phyloP scores from a whole-genome alignment of 1,139 yeast species.

The Ogataea hybrid region DNA sequence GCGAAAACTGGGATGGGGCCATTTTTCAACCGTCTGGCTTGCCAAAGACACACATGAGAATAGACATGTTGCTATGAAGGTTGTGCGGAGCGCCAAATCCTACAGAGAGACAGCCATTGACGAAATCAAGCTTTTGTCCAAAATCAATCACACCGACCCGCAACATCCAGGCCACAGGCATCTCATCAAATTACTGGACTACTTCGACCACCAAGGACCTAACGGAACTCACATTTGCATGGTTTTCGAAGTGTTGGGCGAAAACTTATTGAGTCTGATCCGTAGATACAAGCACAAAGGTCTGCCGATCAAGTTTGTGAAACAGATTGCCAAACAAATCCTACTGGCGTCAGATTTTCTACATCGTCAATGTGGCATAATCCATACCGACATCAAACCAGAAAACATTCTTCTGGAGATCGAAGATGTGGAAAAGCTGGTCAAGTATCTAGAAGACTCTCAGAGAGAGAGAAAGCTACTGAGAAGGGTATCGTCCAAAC shows the following conservation, averaged over 20 bases:
- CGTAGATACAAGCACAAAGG: constrained; percentile 68
- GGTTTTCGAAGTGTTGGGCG: constrained; percentile 90
- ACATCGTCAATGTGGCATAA: constrained; percentile 84
- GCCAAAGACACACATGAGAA: constrained; percentile 58
- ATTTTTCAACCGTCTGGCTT: constrained; percentile 86
- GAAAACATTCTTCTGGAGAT: constrained; percentile 84
- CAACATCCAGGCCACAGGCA: constrained; percentile 71
- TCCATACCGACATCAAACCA: constrained; percentile 89
- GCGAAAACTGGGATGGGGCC: constrained; percentile 90
- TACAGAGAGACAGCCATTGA: constrained; percentile 81
- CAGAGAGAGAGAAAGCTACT: constrained; percentile 37
- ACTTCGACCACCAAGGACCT: constrained; percentile 75
- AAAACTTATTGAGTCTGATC: constrained; percentile 69
- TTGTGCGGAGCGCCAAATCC: constrained; percentile 64
- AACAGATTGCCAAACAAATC: constrained; percentile 78
- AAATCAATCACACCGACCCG: constrained; percentile 46
- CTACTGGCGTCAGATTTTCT: constrained; percentile 74
- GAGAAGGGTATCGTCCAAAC: constrained; percentile 27
- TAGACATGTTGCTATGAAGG: constrained; percentile 77
- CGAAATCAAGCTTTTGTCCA: constrained; percentile 64
- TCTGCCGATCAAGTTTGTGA: constrained; percentile 68
- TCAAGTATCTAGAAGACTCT: constrained; percentile 54
- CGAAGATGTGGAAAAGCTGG: constrained; percentile 71
- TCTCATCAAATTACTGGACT: constrained; percentile 68
- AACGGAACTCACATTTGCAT: constrained; percentile 83